Percentiles rank a stretch among this genome's conserved stretches.
phyloP scores from a whole-genome alignment of 2,329 filamentous ascomycete genomes.

The Sporothrix protearum region DNA sequence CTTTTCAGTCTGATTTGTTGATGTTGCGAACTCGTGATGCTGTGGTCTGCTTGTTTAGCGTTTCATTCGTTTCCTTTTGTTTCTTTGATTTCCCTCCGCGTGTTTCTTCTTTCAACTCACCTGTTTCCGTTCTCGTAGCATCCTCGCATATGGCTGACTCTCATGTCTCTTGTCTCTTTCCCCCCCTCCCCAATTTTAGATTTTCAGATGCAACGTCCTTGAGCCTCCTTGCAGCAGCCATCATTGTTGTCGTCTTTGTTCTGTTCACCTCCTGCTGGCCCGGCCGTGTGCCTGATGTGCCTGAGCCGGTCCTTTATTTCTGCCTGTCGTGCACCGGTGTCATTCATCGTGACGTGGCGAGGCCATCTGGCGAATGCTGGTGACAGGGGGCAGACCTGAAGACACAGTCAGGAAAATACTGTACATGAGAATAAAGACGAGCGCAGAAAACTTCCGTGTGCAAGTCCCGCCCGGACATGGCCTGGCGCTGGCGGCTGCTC shows the following conservation, averaged over 20 bases:
- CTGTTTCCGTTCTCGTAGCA: not conserved
- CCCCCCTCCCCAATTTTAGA: no score
- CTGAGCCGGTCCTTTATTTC: not conserved
- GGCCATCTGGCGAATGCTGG: not conserved
- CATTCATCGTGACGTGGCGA: not conserved
- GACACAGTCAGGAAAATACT: not conserved
- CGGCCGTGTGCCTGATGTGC: not conserved
- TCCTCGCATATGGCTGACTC: not conserved
- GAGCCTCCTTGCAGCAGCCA: not conserved
- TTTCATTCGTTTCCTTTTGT: constrained; percentile 8
- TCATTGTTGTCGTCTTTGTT: not conserved
- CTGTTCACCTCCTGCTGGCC: not conserved
- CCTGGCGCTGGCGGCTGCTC: constrained; percentile 2
- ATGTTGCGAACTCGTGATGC: not conserved
- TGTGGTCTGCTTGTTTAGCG: not conserved
- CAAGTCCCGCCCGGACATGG: not conserved
- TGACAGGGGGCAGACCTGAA: not conserved
- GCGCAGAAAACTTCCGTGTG: not conserved
- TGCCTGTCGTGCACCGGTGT: not conserved
- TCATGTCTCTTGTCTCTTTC: not conserved
- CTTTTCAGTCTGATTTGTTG: not conserved
- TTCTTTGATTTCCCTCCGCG: not conserved
- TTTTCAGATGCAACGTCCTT: not conserved
- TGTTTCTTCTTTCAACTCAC: not conserved
- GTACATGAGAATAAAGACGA: not conserved